These are phyloP conservation scores for Pistacia integerrima DNA, from an alignment of 345 rosid genomes.

Conservation along the genomic window DNA sequence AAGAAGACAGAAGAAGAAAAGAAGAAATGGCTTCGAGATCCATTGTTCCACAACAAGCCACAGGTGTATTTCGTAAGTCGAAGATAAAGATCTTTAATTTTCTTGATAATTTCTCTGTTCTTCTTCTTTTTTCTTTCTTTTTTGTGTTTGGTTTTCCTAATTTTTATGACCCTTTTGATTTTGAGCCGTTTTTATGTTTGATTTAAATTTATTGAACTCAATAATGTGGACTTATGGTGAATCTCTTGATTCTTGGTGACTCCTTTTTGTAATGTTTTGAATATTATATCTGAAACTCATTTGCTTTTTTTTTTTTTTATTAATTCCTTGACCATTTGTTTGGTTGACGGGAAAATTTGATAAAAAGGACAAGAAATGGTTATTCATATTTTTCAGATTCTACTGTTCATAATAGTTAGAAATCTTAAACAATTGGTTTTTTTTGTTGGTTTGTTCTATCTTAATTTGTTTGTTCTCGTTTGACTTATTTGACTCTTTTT, in stretches of 20 bases:
- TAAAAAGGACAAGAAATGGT: too few species aligned
- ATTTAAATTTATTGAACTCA: background rate
- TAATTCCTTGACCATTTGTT: too few species aligned
- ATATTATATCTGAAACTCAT: background rate
- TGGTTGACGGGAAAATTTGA: too few species aligned
- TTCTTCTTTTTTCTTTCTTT: background rate
- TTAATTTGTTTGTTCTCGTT: too few species aligned
- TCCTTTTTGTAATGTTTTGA: background rate
- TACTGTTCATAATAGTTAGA: too few species aligned
- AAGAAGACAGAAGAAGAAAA: constrained; percentile 8
- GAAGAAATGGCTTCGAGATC: constrained; percentile 49
- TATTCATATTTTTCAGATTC: too few species aligned
- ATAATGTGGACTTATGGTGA: background rate
- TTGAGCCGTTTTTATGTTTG: background rate
- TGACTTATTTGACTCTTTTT: too few species aligned
- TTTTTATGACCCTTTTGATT: too few species aligned
- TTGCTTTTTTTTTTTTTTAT: background rate
- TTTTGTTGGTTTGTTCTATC: background rate
- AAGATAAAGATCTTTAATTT: background rate
- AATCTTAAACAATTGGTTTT: too few species aligned
- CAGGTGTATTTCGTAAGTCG: too few species aligned
- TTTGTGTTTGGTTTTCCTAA: too few species aligned
- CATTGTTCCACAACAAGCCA: too few species aligned
- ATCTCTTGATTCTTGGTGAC: background rate
- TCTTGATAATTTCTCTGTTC: background rate